Evolutionary conservation across 495 filamentous ascomycete genomes (phyloP), one percentile per base, ranked within the genome.

Genomic region (Xylaria palmicola): DNA sequence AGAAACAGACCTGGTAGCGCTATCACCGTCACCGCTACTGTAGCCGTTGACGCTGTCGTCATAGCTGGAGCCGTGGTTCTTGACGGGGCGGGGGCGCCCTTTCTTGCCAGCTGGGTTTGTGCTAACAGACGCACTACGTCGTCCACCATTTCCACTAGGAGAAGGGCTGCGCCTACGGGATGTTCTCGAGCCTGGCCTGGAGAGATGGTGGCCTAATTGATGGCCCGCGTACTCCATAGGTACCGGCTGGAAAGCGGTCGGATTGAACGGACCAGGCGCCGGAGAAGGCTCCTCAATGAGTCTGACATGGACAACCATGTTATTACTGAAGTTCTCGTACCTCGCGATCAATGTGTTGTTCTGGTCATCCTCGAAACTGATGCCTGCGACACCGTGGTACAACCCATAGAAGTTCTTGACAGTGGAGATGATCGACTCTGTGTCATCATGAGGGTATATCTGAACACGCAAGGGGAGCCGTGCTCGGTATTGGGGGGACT

Each of bases 361-460:
- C 63, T 90, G 74, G 41, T 88, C 83, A 76, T 97, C 93, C 72
- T 98, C 92, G 64, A 98, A 97, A 75, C 89, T 90, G 70, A 98
- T 84, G 59, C 91, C 89, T 71, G 85, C 84, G 63, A 86, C 82
- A 64, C 85, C 83, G 61, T 74, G 60, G 67, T 95, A 94, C 65
- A 98, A 84, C 39, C 92, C 94, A 72, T 94, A 97, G 79, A 97
- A 97, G 77, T 96, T 97, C 79, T 95, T 97, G 56, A 97, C 92
- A 4, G 94, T 97, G 3, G 90, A 90, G 56, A 96, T 88, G 73
- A 98, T 98, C 24, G 91, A 96, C 62, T 97, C 92, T 5, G 94
- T 98, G 45, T 89, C 89, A 78, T 98, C 94, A 76, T 96, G 91
- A 20, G 90, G 90, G 64, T 84, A 92, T 47, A 98, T 97, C 50